Evolutionary conservation across 1,284 basidiomycete species (phyloP).

Genomic region (Rhodotorula sp.): DNA sequence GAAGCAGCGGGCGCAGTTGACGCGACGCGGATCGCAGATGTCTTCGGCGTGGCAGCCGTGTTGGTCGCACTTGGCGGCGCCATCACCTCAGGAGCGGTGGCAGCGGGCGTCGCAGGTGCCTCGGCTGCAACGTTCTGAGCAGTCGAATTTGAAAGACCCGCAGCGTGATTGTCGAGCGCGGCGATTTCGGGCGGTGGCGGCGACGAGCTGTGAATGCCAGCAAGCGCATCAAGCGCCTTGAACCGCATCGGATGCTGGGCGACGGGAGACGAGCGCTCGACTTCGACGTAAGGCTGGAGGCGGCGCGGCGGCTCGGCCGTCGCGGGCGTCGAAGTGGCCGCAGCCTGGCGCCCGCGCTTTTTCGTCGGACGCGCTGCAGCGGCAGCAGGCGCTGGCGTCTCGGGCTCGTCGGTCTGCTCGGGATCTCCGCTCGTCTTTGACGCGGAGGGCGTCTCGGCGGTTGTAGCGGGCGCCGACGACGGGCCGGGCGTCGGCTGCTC

Average conservation of each 20-base stretch:
- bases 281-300: conserved; percentile 8
- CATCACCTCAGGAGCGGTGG: too few relatives aligned
- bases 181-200: background rate
- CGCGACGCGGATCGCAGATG: background rate
- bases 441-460: background rate
- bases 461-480: background rate
- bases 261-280: background rate
- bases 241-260: background rate
- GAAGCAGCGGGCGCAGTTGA: background rate
- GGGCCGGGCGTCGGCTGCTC: background rate
- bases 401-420: conserved; percentile 1
- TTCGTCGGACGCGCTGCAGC: background rate
- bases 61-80: too few relatives aligned
- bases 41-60: background rate
- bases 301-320: background rate
- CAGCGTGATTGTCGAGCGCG: background rate
- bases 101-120: too few relatives aligned
- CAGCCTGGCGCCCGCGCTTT: background rate
- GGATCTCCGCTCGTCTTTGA: conserved; percentile 5
- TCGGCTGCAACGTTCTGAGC: too few relatives aligned
- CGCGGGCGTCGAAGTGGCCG: background rate
- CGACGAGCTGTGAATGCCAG: background rate
- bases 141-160: too few relatives aligned
- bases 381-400: background rate
- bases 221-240: background rate